Conservation (phyloP, 2,329 filamentous ascomycete genomes). For the Elsinoe fawcettii region DNA sequence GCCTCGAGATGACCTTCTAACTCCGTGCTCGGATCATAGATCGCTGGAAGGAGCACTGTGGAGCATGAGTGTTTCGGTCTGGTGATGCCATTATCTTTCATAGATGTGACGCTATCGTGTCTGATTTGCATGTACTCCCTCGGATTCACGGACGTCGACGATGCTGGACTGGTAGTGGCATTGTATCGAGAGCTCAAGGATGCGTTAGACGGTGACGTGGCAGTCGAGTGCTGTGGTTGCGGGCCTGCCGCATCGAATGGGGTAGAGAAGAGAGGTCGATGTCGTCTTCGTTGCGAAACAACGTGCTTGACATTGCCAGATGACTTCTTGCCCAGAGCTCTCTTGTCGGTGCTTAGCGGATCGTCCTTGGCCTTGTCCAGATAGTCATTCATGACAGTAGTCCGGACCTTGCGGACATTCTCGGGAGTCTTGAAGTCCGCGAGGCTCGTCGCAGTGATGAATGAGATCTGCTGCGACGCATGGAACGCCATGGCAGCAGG, state of each 20-base stretch:
- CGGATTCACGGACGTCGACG: not conserved
- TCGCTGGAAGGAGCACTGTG: not conserved
- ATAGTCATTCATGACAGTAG: not conserved
- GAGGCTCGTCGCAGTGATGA: not conserved
- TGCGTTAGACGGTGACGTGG: not conserved
- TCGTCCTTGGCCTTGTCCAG: not conserved
- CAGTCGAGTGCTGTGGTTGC: not conserved
- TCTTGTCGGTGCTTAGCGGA: not conserved
- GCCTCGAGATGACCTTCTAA: not conserved
- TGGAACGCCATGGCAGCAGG: not conserved
- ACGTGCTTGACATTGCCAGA: not conserved
- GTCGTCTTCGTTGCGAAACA: not conserved
- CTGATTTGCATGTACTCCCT: not conserved
- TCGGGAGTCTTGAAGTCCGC: not conserved
- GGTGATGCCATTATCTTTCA: not conserved
- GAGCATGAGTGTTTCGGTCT: not conserved
- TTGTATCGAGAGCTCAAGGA: not conserved
- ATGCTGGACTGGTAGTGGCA: not conserved
- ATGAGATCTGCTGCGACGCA: not conserved
- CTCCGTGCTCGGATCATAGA: not conserved
- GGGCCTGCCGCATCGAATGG: not conserved
- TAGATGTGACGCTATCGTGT: not conserved
- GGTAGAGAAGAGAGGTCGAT: not conserved
- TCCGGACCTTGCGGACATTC: not conserved
- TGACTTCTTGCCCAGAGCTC: not conserved